These are phyloP conservation scores for Penicillium ochrochloron DNA, from an alignment of 495 filamentous ascomycete genomes.

Conservation along the genomic window DNA sequence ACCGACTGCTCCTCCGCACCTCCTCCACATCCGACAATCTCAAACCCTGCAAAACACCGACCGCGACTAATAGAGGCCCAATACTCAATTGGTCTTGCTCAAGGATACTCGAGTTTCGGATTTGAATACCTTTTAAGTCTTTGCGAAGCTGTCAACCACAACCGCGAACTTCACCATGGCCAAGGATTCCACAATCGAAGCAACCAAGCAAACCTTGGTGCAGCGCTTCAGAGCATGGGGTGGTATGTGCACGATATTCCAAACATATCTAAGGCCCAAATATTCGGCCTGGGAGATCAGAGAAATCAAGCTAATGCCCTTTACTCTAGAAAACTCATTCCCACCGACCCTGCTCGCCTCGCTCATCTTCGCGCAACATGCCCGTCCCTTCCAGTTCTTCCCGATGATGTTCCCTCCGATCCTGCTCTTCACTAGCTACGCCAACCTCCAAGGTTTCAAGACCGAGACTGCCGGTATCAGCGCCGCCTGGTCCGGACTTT, in stretches of 20 bases:
- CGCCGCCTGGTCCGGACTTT: constrained; percentile 85
- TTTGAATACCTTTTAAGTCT: background rate
- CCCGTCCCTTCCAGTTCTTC: constrained; percentile 72
- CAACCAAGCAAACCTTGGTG: constrained; percentile 54
- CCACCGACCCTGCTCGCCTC: constrained; percentile 79
- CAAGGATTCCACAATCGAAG: constrained; percentile 41
- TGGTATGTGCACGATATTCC: constrained; percentile 56
- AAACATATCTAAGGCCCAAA: background rate
- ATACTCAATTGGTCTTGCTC: background rate
- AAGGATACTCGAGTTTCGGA: background rate
- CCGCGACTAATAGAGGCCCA: background rate
- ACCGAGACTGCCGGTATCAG: constrained; percentile 82
- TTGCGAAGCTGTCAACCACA: background rate
- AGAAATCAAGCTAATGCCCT: background rate
- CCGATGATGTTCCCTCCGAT: constrained; percentile 83
- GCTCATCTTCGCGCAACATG: constrained; percentile 76
- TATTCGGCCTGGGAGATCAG: background rate
- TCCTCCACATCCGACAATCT: background rate
- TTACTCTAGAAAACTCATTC: constrained; percentile 71
- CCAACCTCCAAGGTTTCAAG: constrained; percentile 77
- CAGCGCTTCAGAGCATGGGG: constrained; percentile 68
- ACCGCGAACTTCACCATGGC: constrained; percentile 22
- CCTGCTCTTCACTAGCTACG: constrained; percentile 84
- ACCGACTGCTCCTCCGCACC: constrained; percentile 10
- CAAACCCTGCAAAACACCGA: background rate